These are phyloP conservation scores for Magnaporthiopsis rhizophila DNA, from an alignment of 2,329 filamentous ascomycete species.

Conservation along the genomic window DNA sequence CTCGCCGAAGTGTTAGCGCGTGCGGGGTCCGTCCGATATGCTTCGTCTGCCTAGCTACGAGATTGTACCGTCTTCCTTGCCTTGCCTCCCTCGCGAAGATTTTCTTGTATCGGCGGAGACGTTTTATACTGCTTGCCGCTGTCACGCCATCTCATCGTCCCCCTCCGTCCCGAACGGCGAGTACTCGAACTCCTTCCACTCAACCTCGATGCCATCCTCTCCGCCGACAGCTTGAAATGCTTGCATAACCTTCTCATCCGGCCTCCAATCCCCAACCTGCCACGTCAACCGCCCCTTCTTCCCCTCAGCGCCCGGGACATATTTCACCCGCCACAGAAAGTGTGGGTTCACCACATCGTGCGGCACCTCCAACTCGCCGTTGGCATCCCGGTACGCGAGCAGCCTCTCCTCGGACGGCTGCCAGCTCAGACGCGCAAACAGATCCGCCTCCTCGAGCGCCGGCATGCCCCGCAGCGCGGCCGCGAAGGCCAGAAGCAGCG, in stretches of 20 bases:
- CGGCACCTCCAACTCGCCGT: background rate
- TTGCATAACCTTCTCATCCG: slow-evolving; percentile 13
- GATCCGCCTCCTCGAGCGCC: slow-evolving; percentile 16
- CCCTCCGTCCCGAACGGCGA: background rate
- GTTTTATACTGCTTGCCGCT: too few species aligned
- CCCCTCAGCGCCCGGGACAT: background rate
- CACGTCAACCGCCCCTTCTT: slow-evolving; percentile 15
- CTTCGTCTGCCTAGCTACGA: slow-evolving; percentile 73
- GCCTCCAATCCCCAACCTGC: slow-evolving; percentile 19
- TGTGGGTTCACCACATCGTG: background rate
- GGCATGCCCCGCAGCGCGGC: slow-evolving; percentile 16
- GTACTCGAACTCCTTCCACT: background rate
- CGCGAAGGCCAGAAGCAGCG: slow-evolving; percentile 17
- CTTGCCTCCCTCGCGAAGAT: too few species aligned
- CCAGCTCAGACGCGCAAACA: slow-evolving; percentile 17
- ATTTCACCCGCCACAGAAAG: background rate
- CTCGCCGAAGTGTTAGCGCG: slow-evolving; percentile 58
- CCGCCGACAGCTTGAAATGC: slow-evolving; percentile 12
- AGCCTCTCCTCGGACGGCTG: slow-evolving; percentile 13
- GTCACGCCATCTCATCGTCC: too few species aligned
- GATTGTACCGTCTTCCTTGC: slow-evolving; percentile 55
- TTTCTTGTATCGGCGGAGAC: too few species aligned
- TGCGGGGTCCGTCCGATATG: slow-evolving; percentile 60
- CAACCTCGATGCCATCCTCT: background rate
- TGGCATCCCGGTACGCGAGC: background rate